phyloP scores from a whole-genome alignment of 345 rosid species.

The Abelmoschus esculentus region DNA sequence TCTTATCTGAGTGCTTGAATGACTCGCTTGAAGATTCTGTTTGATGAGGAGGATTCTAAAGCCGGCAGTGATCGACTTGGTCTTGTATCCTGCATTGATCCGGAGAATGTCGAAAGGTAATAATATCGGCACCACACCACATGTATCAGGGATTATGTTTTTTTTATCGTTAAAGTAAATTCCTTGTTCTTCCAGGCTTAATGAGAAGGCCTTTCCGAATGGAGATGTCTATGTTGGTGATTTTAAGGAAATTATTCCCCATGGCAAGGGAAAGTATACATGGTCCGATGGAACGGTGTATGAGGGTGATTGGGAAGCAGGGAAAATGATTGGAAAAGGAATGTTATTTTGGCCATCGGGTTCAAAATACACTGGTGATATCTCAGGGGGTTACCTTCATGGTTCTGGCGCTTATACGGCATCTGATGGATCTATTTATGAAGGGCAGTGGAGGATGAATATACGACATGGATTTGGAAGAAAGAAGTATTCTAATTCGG shows the following conservation, averaged over 20 bases:
- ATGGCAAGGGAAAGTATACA: constrained; percentile 36
- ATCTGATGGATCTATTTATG: constrained; percentile 50
- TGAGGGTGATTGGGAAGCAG: constrained; percentile 86
- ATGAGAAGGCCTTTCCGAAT: constrained; percentile 39
- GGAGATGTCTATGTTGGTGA: constrained; percentile 68
- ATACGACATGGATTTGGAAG: constrained; percentile 71
- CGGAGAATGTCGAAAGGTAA: no score
- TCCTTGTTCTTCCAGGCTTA: constrained; percentile 28
- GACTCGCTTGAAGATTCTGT: no score
- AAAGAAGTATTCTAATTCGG: constrained; percentile 61
- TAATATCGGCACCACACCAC: no score
- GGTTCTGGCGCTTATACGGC: constrained; percentile 62
- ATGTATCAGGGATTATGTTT: no score
- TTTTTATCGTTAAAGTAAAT: no score
- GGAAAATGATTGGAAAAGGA: constrained; percentile 81
- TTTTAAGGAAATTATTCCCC: constrained; percentile 52
- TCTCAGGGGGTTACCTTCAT: constrained; percentile 85
- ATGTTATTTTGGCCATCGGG: constrained; percentile 61
- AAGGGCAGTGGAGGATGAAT: constrained; percentile 23
- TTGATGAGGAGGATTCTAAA: no score
- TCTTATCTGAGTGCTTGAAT: no score
- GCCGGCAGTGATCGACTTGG: no score
- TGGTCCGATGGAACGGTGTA: constrained; percentile 46
- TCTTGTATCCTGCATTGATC: no score
- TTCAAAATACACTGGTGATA: constrained; percentile 71